phyloP scores from a whole-genome alignment of 441 rosid species.

The Omphalea diandra region DNA sequence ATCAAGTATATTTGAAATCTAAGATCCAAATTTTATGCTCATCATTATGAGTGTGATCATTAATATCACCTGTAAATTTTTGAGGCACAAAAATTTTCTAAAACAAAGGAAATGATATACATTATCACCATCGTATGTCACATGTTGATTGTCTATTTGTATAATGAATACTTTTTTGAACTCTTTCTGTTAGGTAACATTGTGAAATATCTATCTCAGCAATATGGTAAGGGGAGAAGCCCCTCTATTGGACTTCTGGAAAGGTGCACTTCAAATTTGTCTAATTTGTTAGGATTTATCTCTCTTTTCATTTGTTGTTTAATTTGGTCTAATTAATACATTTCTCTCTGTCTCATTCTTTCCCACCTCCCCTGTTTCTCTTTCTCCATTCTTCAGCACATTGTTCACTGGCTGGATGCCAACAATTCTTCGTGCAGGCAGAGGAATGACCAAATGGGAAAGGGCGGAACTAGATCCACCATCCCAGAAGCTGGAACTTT shows the following conservation, averaged over 20 bases:
- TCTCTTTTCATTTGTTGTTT: background rate
- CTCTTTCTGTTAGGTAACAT: slow-evolving; percentile 53
- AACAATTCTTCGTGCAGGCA: slow-evolving; percentile 77
- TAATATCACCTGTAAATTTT: background rate
- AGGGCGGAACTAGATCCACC: slow-evolving; percentile 51
- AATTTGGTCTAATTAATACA: slow-evolving; percentile 6
- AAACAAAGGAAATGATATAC: too few species aligned
- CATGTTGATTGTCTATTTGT: background rate
- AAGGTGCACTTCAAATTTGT: slow-evolving; percentile 44
- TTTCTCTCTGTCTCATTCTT: background rate
- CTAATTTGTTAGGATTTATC: background rate
- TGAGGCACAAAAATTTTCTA: background rate
- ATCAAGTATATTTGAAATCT: background rate
- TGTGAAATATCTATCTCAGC: slow-evolving; percentile 70
- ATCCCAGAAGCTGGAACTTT: slow-evolving; percentile 65
- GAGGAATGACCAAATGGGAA: slow-evolving; percentile 87
- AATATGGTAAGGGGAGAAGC: slow-evolving; percentile 65
- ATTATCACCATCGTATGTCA: background rate
- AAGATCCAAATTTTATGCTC: background rate
- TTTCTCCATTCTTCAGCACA: slow-evolving; percentile 44
- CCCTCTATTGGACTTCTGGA: slow-evolving; percentile 68
- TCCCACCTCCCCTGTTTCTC: background rate
- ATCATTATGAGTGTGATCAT: background rate
- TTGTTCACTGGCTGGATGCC: slow-evolving; percentile 90
- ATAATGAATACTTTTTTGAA: slow-evolving; percentile 18